Base-by-base conservation (phyloP, 192 early-diverging fungal genomes). In the Backusella luteola region DNA sequence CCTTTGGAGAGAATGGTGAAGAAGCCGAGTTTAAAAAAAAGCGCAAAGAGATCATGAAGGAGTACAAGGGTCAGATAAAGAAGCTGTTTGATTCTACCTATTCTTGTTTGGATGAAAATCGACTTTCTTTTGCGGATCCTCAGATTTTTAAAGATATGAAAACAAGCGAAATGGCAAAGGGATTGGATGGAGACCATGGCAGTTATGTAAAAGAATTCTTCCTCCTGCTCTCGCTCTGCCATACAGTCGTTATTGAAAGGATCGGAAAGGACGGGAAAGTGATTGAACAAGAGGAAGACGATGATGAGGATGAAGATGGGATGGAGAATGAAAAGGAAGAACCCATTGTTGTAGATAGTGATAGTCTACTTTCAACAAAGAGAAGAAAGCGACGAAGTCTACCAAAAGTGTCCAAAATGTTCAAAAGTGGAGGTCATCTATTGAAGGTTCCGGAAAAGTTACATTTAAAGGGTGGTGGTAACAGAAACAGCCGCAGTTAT, bases 181-280 rank as follows among this genome's bases (percentile, higher is more conserved):
- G 38, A 15, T 14, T 63, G 9, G 26, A 14, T 3, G 32, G 34
- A 0, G 80, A 80, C 11, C 73, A 49, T 67, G 67, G 77, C 21
- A 38, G 69, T 26, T 72, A 29, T 3, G 86, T 96, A 41, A 83
- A 87, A 23, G 94, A 97, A 74, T 99, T 98, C 70, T 93, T 97
- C 78, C 92, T 90, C 2, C 85, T 96, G 21, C 84, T 99, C 19
- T 93, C 96, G 12, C 86, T 98, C 0, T 99, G 97, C 79, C 97
- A 99, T 81, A 97, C 97, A 1, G 97, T 97, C 0, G 87, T 99
- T 11, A 92, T 97, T 0, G 97, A 98, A 39, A 76, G 74, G 12
- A 26, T 84, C 17, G 89, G 81, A 36, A 83, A 85, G 39, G 84
- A 86, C 12, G 84, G 84, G 26, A 86, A 83, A 63, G 83, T 80